These are phyloP conservation scores for Globisporangium echinulatum DNA, from an alignment of 352 stramenopile species.

Conservation along the genomic window DNA sequence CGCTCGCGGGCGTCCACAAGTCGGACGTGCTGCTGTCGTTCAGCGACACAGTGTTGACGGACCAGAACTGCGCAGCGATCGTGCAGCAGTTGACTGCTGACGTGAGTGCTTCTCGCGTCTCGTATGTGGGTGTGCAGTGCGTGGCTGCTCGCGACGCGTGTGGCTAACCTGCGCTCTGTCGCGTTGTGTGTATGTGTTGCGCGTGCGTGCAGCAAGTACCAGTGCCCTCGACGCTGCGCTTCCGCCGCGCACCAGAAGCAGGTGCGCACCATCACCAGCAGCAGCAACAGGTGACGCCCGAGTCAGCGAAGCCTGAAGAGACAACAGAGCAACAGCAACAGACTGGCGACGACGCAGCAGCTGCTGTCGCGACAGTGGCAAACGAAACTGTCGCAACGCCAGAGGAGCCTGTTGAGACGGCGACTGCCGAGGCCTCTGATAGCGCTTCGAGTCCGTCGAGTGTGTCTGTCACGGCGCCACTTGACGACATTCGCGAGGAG, in stretches of 20 bases:
- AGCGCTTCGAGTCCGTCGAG: neutral
- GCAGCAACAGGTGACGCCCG: neutral
- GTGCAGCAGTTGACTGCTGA: conserved; percentile 75
- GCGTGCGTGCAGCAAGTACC: conserved; percentile 32
- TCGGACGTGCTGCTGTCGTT: conserved; percentile 79
- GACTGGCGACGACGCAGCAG: neutral
- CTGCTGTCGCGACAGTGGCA: neutral
- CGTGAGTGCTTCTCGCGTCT: conserved; percentile 23
- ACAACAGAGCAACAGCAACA: conserved; percentile 6
- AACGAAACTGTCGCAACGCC: too few species aligned
- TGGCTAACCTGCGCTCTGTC: neutral
- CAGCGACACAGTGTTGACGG: conserved; percentile 60
- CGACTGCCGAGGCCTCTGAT: too few species aligned
- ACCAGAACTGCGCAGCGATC: conserved; percentile 69
- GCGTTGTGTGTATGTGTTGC: conserved; percentile 3
- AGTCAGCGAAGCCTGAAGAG: conserved; percentile 8
- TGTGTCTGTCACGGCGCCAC: neutral
- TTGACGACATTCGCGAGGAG: conserved; percentile 8
- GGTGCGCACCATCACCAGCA: neutral
- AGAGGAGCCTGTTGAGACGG: too few species aligned
- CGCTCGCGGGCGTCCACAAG: conserved; percentile 72
- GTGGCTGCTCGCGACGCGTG: neutral
- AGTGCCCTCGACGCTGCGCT: conserved; percentile 61
- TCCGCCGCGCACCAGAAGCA: conserved; percentile 59
- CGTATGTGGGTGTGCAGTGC: neutral